Evolutionary conservation across 75 land plant genomes (phyloP), one percentile per base, ranked within the genome.

Genomic region (Isoetes taiwanensis): DNA sequence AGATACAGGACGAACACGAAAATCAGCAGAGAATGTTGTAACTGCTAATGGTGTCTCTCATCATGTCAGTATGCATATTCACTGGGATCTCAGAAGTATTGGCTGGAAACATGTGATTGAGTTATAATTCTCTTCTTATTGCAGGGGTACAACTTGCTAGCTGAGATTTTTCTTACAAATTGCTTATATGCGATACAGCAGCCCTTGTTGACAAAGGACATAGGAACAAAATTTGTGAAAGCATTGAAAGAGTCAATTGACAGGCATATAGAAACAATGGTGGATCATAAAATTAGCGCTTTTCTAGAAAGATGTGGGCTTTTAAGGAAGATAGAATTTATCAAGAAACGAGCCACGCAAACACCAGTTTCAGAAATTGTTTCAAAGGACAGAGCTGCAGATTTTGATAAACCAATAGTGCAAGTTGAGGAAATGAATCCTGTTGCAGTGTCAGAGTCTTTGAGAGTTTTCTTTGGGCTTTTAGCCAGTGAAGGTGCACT

Each of bases 101-200:
- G 25, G 25, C 12, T n/a, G 14, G 30, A 28, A 5, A 14, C 3
- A 25, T 5, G 10, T 3, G 26, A 9, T 6, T 21, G 30, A 54
- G 3, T 24, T 3, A 14, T 5, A 5, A 25, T 28, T 34, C 8
- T 57, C 16, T 28, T 9, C 21, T 12, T 35, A 10, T 42, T 41
- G 16, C 5, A 33, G 23, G 54, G 32, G 30, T 10, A 26, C 12
- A 35, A 23, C 26, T 59, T 27, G 59, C 77, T 72, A 74, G 67
- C 43, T 58, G 54, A 72, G 48, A 84, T 93, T 16, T 93, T 88
- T 73, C 81, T 93, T 6, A 76, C 87, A 60, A 93, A 93, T 61
- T 88, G 98, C 43, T 58, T 93, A 55, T 73, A 77, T 30, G 96
- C 85, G 32, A 93, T 93, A 42, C 80, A 77, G 63, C 84, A 93